Conservation (phyloP, 2,329 filamentous ascomycete species). For the Metarhizium humberi region DNA sequence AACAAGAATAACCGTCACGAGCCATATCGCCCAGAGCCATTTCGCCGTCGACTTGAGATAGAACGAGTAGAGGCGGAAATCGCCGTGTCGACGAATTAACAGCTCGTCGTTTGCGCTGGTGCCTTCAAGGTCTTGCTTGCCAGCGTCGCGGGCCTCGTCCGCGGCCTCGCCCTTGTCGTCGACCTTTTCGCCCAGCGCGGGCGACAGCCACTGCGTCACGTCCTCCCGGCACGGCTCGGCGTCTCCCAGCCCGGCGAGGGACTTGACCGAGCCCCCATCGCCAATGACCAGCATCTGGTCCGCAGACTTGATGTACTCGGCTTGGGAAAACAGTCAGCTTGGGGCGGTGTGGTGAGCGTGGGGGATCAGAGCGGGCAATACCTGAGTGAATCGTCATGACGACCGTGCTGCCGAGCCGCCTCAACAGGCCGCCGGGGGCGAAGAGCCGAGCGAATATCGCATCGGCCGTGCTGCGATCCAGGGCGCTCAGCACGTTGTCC, state of each 20-base stretch:
- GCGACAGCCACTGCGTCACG: not conserved
- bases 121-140: not conserved
- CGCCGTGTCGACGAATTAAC: not conserved
- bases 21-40: not conserved
- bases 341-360: too few relatives aligned
- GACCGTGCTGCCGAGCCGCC: slow-evolving; percentile 1
- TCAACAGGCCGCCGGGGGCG: slow-evolving; percentile 1
- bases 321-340: not conserved
- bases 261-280: not conserved
- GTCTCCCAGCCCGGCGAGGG: not conserved
- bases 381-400: slow-evolving; percentile 6
- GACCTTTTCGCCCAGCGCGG: not conserved
- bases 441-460: slow-evolving; percentile 4
- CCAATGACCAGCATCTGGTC: not conserved
- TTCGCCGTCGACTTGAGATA: not conserved
- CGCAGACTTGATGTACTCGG: not conserved
- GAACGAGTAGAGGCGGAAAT: not conserved
- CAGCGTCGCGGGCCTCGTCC: not conserved
- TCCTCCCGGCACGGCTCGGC: not conserved
- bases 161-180: not conserved
- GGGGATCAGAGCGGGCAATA: not conserved
- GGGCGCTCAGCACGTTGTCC: slow-evolving; percentile 4
- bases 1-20: not conserved
- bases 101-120: not conserved
- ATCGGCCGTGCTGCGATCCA: slow-evolving; percentile 4